These are phyloP conservation scores for Scheffersomyces amazonensis DNA, from an alignment of 805 yeast species.

Conservation along the genomic window DNA sequence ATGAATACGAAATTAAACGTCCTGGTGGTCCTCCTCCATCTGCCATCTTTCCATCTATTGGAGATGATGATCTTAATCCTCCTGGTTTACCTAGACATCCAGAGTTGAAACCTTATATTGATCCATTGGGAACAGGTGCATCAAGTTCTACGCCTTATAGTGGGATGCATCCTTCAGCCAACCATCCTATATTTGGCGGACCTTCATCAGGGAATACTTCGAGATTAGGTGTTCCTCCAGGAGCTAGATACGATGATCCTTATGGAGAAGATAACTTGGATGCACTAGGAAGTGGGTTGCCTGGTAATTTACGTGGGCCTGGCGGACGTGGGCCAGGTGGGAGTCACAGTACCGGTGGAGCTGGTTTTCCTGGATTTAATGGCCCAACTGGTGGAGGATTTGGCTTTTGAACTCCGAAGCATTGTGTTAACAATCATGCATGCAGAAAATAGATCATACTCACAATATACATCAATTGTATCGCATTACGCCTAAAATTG, in stretches of 20 bases:
- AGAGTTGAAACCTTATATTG: slow-evolving; percentile 37
- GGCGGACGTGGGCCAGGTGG: slow-evolving; percentile 8
- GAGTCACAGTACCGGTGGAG: slow-evolving; percentile 5
- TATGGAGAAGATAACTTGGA: slow-evolving; percentile 42
- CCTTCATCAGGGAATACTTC: slow-evolving; percentile 19
- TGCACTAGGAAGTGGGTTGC: slow-evolving; percentile 44
- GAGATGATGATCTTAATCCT: slow-evolving; percentile 53
- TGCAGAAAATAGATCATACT: too few species aligned
- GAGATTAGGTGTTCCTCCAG: slow-evolving; percentile 39
- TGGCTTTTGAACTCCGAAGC: too few species aligned
- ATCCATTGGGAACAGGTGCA: slow-evolving; percentile 28
- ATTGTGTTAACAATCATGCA: too few species aligned
- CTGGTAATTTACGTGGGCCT: slow-evolving; percentile 31
- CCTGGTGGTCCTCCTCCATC: slow-evolving; percentile 2
- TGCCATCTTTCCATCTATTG: slow-evolving; percentile 30
- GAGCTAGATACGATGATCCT: slow-evolving; percentile 55
- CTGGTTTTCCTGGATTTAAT: slow-evolving; percentile 12
- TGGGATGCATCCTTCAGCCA: slow-evolving; percentile 54
- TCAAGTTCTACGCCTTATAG: neutral
- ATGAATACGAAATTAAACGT: slow-evolving; percentile 42
- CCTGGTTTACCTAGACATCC: slow-evolving; percentile 42
- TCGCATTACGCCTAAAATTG: too few species aligned
- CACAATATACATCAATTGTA: too few species aligned
- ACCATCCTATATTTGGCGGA: slow-evolving; percentile 51
- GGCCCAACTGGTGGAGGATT: slow-evolving; percentile 6